Evolutionary conservation across 148 eudicot species (phyloP), one percentile per base, ranked within the genome.

Genomic region (Nepenthes mirabilis): DNA sequence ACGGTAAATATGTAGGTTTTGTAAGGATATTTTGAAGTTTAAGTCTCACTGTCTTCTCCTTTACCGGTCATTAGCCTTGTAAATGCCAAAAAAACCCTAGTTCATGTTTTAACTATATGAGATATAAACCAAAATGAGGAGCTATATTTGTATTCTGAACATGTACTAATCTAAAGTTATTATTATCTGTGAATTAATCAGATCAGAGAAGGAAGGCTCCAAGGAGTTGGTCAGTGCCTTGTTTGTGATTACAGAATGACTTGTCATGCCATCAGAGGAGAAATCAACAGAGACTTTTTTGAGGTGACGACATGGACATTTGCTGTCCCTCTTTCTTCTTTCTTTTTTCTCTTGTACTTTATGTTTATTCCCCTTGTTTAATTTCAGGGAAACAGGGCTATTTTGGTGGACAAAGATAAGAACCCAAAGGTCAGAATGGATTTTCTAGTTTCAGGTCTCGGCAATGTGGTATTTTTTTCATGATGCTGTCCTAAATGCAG

Each of bases 161-260:
- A 23, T 23, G 23, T 23, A 23, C 23, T 23, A 23, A 23, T 23
- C 23, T 23, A 23, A 54, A 36, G 68, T 40, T 9, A 5, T 61
- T 23, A 23, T 62, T 13, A 14, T 40, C 3, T 43, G 33, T 53
- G 5, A 9, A 33, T 40, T 34, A 36, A 32, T 61, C 84, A 91
- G 98, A 85, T 91, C 61, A 80, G 96, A 75, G 88, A 85, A 83
- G 98, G 98, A 32, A 82, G 98, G 77, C 88, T 82, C 59, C 90
- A 88, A 71, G 98, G 90, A 58, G 75, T 91, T 51, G 94, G 88
- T 36, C 82, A 83, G 71, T 91, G 98, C 80, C 90, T 91, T 63
- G 72, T 71, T n/a, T 84, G 90, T 33, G 96, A 91, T 65, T 91
- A 83, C 73, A 74, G 98, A 63, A 85, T 88, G 85, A 88, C 82